These are phyloP conservation scores for Shiraia bambusicola DNA, from an alignment of 2,329 filamentous ascomycete species.

Conservation along the genomic window DNA sequence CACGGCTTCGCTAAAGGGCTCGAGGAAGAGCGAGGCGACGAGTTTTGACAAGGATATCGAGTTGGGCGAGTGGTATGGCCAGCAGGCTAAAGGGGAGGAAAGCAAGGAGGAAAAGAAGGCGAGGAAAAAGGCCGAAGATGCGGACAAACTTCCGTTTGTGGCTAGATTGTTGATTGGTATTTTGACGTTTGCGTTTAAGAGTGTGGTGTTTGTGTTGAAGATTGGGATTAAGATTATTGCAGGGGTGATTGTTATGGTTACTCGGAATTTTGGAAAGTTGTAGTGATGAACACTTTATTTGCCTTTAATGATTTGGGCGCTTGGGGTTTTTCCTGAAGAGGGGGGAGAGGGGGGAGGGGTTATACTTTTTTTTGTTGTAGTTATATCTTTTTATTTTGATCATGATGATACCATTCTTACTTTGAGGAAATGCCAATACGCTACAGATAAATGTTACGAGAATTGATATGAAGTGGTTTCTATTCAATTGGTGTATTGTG, in stretches of 20 bases:
- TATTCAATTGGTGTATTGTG: too few relatives aligned
- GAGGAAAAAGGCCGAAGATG: conserved; percentile 31
- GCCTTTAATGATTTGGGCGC: background rate
- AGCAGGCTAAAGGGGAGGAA: conserved; percentile 17
- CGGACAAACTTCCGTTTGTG: conserved; percentile 43
- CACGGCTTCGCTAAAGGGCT: conserved; percentile 16
- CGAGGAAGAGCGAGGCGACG: conserved; percentile 15
- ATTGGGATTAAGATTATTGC: conserved; percentile 46
- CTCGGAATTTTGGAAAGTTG: conserved; percentile 40
- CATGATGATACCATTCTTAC: conserved; percentile 12
- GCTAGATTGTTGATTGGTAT: conserved; percentile 44
- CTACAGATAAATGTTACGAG: too few relatives aligned
- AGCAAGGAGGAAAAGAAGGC: conserved; percentile 32
- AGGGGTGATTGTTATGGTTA: conserved; percentile 43
- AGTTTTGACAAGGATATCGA: conserved; percentile 43
- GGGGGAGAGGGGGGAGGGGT: too few relatives aligned
- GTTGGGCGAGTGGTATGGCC: conserved; percentile 42
- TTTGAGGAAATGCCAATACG: background rate
- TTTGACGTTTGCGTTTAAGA: conserved; percentile 46
- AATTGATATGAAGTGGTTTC: too few relatives aligned
- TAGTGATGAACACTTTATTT: conserved; percentile 7
- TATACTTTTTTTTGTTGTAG: background rate
- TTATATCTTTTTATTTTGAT: background rate
- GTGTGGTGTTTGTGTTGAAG: conserved; percentile 46
- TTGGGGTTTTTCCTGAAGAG: background rate